Base-by-base conservation (phyloP, 23 red algal genomes). In the Cyanidioschyzon merolae region DNA sequence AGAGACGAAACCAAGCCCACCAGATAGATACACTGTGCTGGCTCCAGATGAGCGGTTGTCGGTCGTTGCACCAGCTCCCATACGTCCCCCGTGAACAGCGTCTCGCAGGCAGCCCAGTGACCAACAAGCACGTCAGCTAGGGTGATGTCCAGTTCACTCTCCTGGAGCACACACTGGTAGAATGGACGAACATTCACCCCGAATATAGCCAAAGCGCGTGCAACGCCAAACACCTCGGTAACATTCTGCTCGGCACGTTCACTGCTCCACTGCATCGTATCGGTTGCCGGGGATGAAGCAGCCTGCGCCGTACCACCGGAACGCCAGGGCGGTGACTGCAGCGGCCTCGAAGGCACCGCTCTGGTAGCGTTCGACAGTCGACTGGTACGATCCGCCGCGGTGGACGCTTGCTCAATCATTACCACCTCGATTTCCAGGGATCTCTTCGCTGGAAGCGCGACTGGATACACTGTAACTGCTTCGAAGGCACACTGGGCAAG, bases 1-100 rank as follows among this genome's bases (percentile, higher is more conserved):
- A 71, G 32, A 25, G 63, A 32, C 63, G 63, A 71, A 3, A 71
- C 32, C 63, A 71, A 35, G 30, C 63, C 63, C 12, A 71, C 63
- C 7, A 71, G 32, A 27, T 71, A 71, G n/a, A 71, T 27, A 7
- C 63, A 25, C 7, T 35, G 63, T 7, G 12, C n/a, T 27, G 21
- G 12, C 29, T 32, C 16, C n/a, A 25, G 29, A 32, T 27, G 30
- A 3, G 63, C 16, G 16, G 12, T 27, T 17, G n/a, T 27, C 63
- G 63, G 7, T 54, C 45, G 7, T 7, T 7, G 45, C 12, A 54
- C 63, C 63, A 35, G n/a, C 12, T 25, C 63, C 63, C n/a, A 32
- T 3, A 35, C 63, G 12, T 25, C 32, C 12, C n/a, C 32, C 12
- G 16, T 35, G 63, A 71, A 71, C 12, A 71, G 63, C 63, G 63